phyloP scores from a whole-genome alignment of 2,329 filamentous ascomycete species.

The Fusarium sororula region DNA sequence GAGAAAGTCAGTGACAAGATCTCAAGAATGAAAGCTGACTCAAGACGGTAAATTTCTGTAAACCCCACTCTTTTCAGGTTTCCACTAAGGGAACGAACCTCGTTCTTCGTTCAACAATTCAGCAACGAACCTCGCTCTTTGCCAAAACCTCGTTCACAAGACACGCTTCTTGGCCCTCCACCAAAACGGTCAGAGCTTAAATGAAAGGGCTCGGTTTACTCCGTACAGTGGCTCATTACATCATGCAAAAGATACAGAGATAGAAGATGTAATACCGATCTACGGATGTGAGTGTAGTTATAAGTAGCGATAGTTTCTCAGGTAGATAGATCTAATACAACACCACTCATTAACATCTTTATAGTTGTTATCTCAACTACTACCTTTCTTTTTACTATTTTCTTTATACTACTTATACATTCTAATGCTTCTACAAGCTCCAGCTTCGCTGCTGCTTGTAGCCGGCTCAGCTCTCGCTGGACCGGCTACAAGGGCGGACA shows the following conservation, averaged over 20 bases:
- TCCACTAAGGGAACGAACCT: neutral
- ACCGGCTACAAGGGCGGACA: neutral
- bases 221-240: neutral
- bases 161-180: neutral
- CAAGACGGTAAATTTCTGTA: fast-evolving
- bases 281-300: fast-evolving
- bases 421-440: neutral
- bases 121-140: neutral
- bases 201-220: neutral
- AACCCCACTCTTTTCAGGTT: neutral
- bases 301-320: too few species aligned
- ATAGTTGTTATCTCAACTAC: too few species aligned
- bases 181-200: too few species aligned
- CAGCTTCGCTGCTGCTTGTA: neutral
- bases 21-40: fast-evolving
- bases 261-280: neutral
- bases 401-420: neutral
- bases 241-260: neutral
- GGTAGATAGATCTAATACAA: fast-evolving
- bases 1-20: neutral
- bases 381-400: neutral
- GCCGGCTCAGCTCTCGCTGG: neutral
- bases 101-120: neutral
- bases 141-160: neutral
- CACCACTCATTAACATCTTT: too few species aligned